Conservation (phyloP, 805 yeast species). For the Millerozyma miso region DNA sequence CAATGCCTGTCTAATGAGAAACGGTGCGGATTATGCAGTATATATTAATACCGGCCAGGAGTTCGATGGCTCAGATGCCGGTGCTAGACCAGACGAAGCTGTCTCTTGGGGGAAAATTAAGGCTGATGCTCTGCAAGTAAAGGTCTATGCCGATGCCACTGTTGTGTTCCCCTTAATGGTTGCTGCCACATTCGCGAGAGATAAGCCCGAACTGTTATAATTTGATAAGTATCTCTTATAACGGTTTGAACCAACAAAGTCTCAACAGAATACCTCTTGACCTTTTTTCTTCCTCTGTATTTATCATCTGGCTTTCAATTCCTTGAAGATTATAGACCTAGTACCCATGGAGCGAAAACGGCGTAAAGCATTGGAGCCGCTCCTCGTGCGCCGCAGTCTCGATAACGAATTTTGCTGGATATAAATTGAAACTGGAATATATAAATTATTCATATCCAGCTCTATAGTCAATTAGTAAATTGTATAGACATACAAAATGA, state of each 20-base stretch:
- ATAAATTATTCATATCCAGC: neutral
- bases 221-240: too few species aligned
- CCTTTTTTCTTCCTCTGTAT: too few species aligned
- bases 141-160: conserved; percentile 93
- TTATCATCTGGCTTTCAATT: too few species aligned
- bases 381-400: neutral
- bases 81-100: conserved; percentile 99
- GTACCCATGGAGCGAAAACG: neutral
- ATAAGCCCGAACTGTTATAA: conserved; percentile 20
- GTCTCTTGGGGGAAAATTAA: conserved; percentile 98
- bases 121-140: conserved; percentile 86
- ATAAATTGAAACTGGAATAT: neutral
- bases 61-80: conserved; percentile 98
- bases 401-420: neutral
- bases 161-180: conserved; percentile 93
- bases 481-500: conserved; percentile 1
- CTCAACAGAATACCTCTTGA: too few species aligned
- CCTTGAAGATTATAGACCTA: too few species aligned
- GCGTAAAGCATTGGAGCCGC: neutral
- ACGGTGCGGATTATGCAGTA: conserved; percentile 98
- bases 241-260: too few species aligned
- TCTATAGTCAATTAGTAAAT: neutral
- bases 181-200: conserved; percentile 91
- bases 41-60: conserved; percentile 98
- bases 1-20: conserved; percentile 97